phyloP scores from a whole-genome alignment of 768 basidiomycete genomes.

The Tulasnella sp. region DNA sequence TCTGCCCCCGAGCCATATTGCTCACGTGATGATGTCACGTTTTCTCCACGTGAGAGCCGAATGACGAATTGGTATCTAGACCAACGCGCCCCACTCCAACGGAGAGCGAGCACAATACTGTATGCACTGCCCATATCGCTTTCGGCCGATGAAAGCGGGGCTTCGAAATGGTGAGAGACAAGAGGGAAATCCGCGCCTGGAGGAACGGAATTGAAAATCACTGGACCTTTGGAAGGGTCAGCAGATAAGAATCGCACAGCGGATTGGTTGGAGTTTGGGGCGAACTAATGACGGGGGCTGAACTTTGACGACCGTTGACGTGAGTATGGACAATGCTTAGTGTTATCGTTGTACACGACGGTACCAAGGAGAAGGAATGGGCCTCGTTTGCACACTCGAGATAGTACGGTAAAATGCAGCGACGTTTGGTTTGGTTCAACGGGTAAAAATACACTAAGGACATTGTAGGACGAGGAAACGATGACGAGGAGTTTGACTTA shows the following conservation, averaged over 20 bases:
- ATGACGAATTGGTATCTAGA: too few relatives aligned
- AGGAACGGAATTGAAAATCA: not conserved
- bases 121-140: not conserved
- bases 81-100: too few relatives aligned
- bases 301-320: not conserved
- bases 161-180: not conserved
- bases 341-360: not conserved
- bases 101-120: not conserved
- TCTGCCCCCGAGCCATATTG: not conserved
- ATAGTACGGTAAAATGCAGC: too few relatives aligned
- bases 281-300: not conserved
- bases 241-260: not conserved
- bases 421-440: too few relatives aligned
- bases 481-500: not conserved
- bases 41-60: not conserved
- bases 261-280: not conserved
- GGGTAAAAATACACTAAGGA: not conserved
- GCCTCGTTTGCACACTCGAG: not conserved
- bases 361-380: not conserved
- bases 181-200: not conserved
- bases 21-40: not conserved
- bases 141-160: not conserved
- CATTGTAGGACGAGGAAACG: not conserved
- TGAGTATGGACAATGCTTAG: not conserved
- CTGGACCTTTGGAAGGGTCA: not conserved